Conservation (phyloP, 495 filamentous ascomycete species). For the Daldinia grandis region DNA sequence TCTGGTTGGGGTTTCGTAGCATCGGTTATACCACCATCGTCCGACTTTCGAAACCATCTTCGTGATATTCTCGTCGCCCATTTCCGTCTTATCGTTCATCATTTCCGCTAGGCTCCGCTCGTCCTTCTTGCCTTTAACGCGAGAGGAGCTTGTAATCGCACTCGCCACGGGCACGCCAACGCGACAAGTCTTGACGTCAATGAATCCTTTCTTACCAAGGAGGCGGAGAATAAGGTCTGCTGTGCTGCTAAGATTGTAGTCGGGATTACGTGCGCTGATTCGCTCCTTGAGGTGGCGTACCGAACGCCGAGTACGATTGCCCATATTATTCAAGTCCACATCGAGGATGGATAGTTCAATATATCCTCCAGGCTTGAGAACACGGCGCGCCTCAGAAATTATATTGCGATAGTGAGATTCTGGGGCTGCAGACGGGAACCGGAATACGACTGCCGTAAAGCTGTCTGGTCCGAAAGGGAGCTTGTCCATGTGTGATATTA, state of each 20-base stretch:
- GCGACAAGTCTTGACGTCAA: conserved; percentile 84
- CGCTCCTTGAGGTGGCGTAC: conserved; percentile 80
- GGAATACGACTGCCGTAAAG: conserved; percentile 86
- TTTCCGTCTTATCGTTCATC: conserved; percentile 68
- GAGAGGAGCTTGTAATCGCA: conserved; percentile 56
- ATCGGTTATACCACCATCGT: conserved; percentile 94
- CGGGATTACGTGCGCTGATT: conserved; percentile 65
- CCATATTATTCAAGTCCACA: conserved; percentile 87
- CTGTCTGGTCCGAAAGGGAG: conserved; percentile 90
- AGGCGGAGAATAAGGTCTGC: conserved; percentile 81
- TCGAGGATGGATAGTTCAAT: conserved; percentile 88
- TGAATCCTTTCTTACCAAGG: conserved; percentile 80
- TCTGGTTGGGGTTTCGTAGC: conserved; percentile 76
- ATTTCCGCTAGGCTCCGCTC: conserved; percentile 72
- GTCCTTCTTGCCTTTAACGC: conserved; percentile 52
- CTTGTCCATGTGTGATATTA: conserved; percentile 68
- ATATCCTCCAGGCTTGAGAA: conserved; percentile 88
- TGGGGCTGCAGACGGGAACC: conserved; percentile 81
- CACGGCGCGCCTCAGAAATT: conserved; percentile 87
- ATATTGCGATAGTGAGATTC: conserved; percentile 80
- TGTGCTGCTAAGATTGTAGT: conserved; percentile 74
- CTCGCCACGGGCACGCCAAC: conserved; percentile 91
- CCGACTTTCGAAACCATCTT: conserved; percentile 93
- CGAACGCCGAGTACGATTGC: conserved; percentile 75
- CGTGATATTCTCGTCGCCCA: conserved; percentile 80